phyloP scores from a whole-genome alignment of 2,329 filamentous ascomycete species.

The Didymella pinodella region DNA sequence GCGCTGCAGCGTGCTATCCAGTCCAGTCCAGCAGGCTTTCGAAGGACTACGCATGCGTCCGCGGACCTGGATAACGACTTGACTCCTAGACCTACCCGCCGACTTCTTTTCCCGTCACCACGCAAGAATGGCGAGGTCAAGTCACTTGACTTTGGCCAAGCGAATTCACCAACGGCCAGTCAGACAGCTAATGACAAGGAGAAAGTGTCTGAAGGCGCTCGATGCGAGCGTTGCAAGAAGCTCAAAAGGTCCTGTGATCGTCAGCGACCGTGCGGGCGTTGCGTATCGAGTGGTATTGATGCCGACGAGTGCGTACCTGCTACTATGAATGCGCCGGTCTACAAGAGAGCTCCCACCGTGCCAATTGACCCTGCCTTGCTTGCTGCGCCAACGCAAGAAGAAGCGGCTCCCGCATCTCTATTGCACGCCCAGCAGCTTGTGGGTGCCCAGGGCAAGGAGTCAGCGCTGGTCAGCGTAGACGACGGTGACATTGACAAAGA shows the following conservation, averaged over 20 bases:
- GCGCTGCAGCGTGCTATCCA: conserved; percentile 64
- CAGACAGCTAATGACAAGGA: conserved; percentile 8
- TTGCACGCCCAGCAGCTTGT: not conserved
- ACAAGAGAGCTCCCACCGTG: conserved; percentile 23
- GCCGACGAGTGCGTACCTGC: conserved; percentile 35
- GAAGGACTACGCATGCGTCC: conserved; percentile 56
- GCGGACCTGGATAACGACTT: conserved; percentile 60
- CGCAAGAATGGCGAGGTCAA: conserved; percentile 70
- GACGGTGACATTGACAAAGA: conserved; percentile 60
- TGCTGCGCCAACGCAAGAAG: not conserved
- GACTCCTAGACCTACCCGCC: conserved; percentile 69
- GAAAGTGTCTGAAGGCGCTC: conserved; percentile 29
- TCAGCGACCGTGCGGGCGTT: conserved; percentile 37
- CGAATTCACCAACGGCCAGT: conserved; percentile 11
- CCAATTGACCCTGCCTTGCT: conserved; percentile 14
- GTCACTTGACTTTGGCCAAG: conserved; percentile 62
- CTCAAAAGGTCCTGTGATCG: conserved; percentile 37
- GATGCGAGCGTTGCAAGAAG: conserved; percentile 38
- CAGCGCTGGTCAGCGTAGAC: not conserved
- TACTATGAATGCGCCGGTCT: conserved; percentile 26
- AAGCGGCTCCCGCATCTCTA: not conserved
- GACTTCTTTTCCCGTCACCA: conserved; percentile 80
- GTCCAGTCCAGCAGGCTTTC: conserved; percentile 66
- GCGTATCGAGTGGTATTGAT: conserved; percentile 31
- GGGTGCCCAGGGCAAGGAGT: not conserved